A percentile compares a stretch with the other conserved stretches of the same genome.
Conservation (phyloP, 1,284 basidiomycete species). For the Austroboletus niveus region DNA sequence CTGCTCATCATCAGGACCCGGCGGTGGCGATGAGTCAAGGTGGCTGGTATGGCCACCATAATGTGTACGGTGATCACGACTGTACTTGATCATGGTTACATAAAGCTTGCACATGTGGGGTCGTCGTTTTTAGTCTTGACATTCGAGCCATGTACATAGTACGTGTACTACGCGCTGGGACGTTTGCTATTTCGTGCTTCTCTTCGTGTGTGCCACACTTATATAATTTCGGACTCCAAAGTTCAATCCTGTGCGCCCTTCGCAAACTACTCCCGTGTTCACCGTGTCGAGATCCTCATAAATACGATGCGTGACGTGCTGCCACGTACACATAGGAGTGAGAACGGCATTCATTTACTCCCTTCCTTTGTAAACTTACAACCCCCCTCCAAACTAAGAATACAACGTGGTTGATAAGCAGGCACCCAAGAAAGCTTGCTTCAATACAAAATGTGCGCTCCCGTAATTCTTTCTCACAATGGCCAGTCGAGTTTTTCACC, state of each 20-base stretch:
- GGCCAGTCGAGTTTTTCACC: constrained; percentile 81
- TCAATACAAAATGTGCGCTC: background rate
- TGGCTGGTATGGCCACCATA: constrained; percentile 5
- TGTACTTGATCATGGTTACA: constrained; percentile 11
- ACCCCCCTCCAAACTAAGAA: background rate
- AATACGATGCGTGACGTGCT: background rate
- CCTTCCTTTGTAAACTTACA: constrained; percentile 20
- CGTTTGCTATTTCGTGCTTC: background rate
- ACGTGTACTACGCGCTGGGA: background rate
- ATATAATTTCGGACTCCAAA: constrained; percentile 18
- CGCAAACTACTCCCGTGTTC: background rate
- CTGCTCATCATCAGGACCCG: constrained; percentile 8
- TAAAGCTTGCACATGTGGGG: constrained; percentile 6
- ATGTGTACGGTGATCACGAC: constrained; percentile 13
- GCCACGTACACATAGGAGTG: constrained; percentile 10
- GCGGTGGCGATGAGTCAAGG: constrained; percentile 6
- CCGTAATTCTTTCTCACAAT: constrained; percentile 40
- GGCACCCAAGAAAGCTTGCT: constrained; percentile 1
- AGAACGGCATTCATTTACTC: constrained; percentile 16
- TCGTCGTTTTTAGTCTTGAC: background rate
- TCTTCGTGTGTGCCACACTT: constrained; percentile 27
- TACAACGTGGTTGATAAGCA: constrained; percentile 1
- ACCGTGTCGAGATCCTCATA: constrained; percentile 4
- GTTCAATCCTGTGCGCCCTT: constrained; percentile 18
- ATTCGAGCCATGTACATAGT: constrained; percentile 2